Base-by-base conservation (phyloP, 1,139 yeast genomes). In the Sugiyamaella sp. region DNA sequence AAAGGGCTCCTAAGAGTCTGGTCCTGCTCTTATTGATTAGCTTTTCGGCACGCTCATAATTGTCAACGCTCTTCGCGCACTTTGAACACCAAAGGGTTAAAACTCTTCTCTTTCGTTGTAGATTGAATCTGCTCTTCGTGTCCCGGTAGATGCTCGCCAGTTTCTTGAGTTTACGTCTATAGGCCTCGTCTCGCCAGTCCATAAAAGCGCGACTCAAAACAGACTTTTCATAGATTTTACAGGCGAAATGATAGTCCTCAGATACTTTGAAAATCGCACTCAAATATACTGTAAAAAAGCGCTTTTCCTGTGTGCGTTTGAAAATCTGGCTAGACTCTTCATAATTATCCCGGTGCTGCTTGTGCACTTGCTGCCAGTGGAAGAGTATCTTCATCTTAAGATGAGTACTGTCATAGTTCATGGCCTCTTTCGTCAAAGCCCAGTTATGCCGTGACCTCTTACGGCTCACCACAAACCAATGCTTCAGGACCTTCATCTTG, bases 391-490 rank as follows among this genome's bases (percentile, higher is more conserved):
- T 51, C 10, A 54, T 35, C 4, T 33, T 39, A 9, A 22, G 42
- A 14, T 42, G 51, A n/a, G 46, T 22, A n/a, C 21, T 8, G 17
- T 54, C 49, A 33, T 52, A 54, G 25, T 35, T 16, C 9, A 24
- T 27, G 3, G 51, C 51, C 24, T 51, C 54, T 38, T 44, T 40
- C 2, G 24, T 12, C 14, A 51, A 17, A 16, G 54, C 54, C 47
- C 44, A 39, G 21, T 51, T 40, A 27, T 37, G 37, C 8, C 50
- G 38, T n/a, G 20, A 19, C 20, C 41, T 10, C 35, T 44, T 40
- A 27, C 46, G 40, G 2, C 35, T 19, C 29, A 22, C 33, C 46
- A 32, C n/a, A 16, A 51, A 42, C 63, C 63, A 60, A 6, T 35
- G 32, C 19, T 49, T 46, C 22, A 60, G 38, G 9, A 47, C 50